Evolutionary conservation across 2,329 filamentous ascomycete genomes (phyloP).

Genomic region (Scedosporium minutisporum): DNA sequence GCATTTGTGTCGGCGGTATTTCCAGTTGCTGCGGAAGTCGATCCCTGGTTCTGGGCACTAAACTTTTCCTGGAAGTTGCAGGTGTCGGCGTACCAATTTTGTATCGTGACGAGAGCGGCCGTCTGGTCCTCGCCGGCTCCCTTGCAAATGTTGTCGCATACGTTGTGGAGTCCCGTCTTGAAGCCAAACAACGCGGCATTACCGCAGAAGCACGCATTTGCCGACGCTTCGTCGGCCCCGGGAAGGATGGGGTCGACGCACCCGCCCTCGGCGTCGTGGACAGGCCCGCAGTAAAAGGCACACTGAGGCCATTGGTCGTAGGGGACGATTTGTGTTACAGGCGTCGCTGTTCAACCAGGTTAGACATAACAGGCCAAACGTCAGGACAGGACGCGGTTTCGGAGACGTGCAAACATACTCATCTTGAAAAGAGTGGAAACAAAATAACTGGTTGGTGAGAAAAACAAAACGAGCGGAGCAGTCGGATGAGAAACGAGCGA

Average conservation of each 20-base stretch:
- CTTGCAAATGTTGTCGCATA: slow-evolving; percentile 52
- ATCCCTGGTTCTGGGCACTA: slow-evolving; percentile 8
- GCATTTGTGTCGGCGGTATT: slow-evolving; percentile 9
- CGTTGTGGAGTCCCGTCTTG: slow-evolving; percentile 41
- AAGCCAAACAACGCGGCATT: slow-evolving; percentile 50
- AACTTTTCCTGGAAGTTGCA: slow-evolving; percentile 38
- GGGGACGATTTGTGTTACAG: slow-evolving; percentile 43
- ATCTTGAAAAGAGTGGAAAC: not conserved
- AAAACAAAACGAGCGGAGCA: no score
- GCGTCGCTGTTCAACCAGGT: not conserved
- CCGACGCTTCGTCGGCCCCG: slow-evolving; percentile 38
- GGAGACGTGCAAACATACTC: not conserved
- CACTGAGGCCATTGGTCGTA: slow-evolving; percentile 53
- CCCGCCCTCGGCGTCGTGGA: slow-evolving; percentile 60
- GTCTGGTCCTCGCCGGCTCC: slow-evolving; percentile 17
- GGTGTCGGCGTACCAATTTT: slow-evolving; percentile 60
- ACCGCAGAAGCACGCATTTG: slow-evolving; percentile 66
- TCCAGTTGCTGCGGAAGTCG: not conserved
- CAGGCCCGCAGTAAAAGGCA: slow-evolving; percentile 45
- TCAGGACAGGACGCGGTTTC: not conserved
- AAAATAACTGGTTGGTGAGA: not conserved
- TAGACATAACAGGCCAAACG: not conserved
- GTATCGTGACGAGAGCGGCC: slow-evolving; percentile 43
- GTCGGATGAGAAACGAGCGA: no score
- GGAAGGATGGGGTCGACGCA: slow-evolving; percentile 54